Evolutionary conservation across 306 rosid genomes (phyloP), one percentile per base, ranked within the genome.

Genomic region (Erythrophleum fordii): DNA sequence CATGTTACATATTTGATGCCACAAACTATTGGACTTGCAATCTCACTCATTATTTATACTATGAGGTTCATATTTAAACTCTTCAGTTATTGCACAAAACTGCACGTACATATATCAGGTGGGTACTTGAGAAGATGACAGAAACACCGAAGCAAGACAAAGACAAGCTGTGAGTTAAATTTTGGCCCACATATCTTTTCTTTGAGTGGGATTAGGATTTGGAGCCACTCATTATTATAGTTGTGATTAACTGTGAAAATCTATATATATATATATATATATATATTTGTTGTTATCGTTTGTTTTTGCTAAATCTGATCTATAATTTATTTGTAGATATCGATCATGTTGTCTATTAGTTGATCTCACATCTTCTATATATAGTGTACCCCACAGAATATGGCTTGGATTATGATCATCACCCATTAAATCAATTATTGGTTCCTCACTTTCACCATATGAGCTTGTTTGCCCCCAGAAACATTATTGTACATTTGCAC

Each of bases 391-490:
- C 69, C 76, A 75, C 74, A 48, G 26, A 66, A 29, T 76, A 22
- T 74, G 64, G 51, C 79, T 81, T 78, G 51, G 72, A 74, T 44
- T 4, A 18, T 12, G 8, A 42, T 77, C 67, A 72, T 82, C 69
- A 84, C 46, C 69, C 34, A 7, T 59, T 6, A 69, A 70, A 83
- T 82, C 85, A 88, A 87, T 85, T 85, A 82, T 81, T 87, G 75
- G 8, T 0, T 52, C 59, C 39, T 74, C 76, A 76, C 77, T 48
- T 69, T 20, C 73, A 23, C 22, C 53, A 35, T 81, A 74, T 75
- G 75, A 75, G 0, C 71, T 69, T 61, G n/a, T 78, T 76, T 81
- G 23, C 70, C 59, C 77, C 76, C n/a, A 14, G 11, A n/a, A n/a
- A n/a, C 7, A 1, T 7, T 41, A 0, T 9, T 41, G 12, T n/a